phyloP scores from a whole-genome alignment of 805 yeast genomes.

The Ogataea allantospora region DNA sequence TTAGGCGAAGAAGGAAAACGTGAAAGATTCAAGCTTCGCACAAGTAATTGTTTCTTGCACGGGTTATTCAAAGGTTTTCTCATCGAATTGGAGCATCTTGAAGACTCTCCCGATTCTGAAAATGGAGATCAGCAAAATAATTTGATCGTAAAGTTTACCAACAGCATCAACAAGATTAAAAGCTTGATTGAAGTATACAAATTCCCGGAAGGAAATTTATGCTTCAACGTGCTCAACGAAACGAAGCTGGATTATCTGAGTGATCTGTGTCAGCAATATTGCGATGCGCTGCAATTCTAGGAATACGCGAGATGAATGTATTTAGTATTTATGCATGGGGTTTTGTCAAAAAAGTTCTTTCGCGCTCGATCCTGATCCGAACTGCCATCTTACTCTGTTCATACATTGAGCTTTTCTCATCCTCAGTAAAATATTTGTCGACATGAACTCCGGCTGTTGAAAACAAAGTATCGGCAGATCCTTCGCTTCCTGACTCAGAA shows the following conservation, averaged over 20 bases:
- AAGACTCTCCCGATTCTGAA: conserved; percentile 19
- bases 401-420: conserved; percentile 27
- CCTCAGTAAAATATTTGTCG: conserved; percentile 21
- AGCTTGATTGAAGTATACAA: conserved; percentile 31
- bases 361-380: conserved; percentile 35
- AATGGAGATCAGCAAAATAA: conserved; percentile 24
- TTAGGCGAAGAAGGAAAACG: conserved; percentile 18
- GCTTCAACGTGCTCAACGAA: conserved; percentile 38
- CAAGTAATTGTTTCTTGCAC: conserved; percentile 71
- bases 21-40: conserved; percentile 53
- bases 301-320: background rate
- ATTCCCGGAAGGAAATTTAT: conserved; percentile 37
- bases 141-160: conserved; percentile 32
- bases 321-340: conserved; percentile 6
- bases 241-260: conserved; percentile 36
- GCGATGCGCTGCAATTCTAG: conserved; percentile 39
- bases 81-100: conserved; percentile 53
- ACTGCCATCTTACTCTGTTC: conserved; percentile 37
- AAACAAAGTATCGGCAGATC: conserved; percentile 6
- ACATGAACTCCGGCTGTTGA: conserved; percentile 14
- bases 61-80: conserved; percentile 72
- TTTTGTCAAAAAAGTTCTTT: conserved; percentile 18
- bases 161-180: conserved; percentile 35
- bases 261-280: conserved; percentile 40
- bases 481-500: conserved; percentile 11